Evolutionary conservation across 805 yeast genomes (phyloP).

Genomic region (Lachancea sp.): DNA sequence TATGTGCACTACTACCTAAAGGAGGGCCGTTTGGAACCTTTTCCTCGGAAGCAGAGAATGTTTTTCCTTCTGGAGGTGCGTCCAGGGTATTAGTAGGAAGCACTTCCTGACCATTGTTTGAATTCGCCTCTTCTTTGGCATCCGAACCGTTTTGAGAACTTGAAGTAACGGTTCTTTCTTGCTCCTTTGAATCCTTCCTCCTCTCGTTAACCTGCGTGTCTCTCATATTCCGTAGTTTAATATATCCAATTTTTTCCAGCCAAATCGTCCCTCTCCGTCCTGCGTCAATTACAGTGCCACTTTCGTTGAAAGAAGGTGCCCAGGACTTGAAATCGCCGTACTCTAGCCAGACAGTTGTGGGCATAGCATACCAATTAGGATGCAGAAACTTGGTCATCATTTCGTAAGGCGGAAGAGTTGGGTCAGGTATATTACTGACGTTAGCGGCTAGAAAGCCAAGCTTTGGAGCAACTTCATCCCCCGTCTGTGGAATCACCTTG

Average conservation of each 20-base stretch:
- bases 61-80: background rate
- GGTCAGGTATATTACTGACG: constrained; percentile 42
- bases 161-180: background rate
- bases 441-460: constrained; percentile 44
- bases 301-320: constrained; percentile 63
- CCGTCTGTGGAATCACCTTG: constrained; percentile 53
- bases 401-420: constrained; percentile 46
- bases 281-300: constrained; percentile 46
- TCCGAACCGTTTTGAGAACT: background rate
- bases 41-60: background rate
- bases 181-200: constrained; percentile 4
- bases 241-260: constrained; percentile 49
- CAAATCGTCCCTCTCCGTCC: constrained; percentile 46
- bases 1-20: background rate
- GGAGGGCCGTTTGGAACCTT: background rate
- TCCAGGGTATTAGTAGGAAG: background rate
- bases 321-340: constrained; percentile 45
- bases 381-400: constrained; percentile 49
- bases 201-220: constrained; percentile 5
- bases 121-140: background rate
- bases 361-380: constrained; percentile 59
- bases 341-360: constrained; percentile 61
- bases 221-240: constrained; percentile 24
- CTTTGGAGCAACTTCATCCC: constrained; percentile 36
- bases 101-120: background rate